Base-by-base conservation (phyloP, 2,329 filamentous ascomycete species). In the Diplodia sapinea region DNA sequence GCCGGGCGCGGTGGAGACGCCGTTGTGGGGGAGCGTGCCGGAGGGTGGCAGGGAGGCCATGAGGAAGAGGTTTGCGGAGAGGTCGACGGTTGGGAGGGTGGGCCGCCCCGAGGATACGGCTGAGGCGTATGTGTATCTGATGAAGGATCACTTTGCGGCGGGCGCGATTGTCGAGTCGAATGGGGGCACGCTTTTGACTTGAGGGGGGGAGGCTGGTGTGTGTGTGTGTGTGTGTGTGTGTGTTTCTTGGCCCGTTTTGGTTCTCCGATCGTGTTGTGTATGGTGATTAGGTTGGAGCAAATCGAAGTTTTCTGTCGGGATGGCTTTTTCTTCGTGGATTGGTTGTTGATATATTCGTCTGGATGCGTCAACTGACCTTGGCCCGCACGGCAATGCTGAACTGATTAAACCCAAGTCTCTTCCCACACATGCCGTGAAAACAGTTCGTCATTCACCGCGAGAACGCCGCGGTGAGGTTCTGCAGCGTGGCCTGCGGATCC, bases 1-100 rank as follows among this genome's bases (percentile, higher is more conserved):
- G 65, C 87, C 88, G 0, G 89, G 88, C 0, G 78, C 81, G 0
- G 80, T 83, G 36, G 75, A 81, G 54, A 83, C 82, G 13, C 77
- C 79, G 69, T 68, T 82, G 6, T 83, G 81, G 81, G 69, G 68
- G 31, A 72, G 73, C 50, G 69, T 76, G 50, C 33, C 49, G 20
- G 51, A 0, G 33, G 51, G 15, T 2, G 26, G 13, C 2, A 51
- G 50, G 33, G 49, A 65, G 33, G 17, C n/a, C 29, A 29, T 65
- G 33, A 66, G 62, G 2, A 71, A 74, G 68, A 75, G 74, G 61
- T 66, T 72, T 63, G 75, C 71, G 65, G 67, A 67, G 40, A 73
- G 66, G 49, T 70, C 76, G 73, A 68, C 72, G 61, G 77, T 74
- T 23, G 75, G 74, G 26, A 64, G 68, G 43, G 70, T 73, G 2